These are phyloP conservation scores for Coemansia reversa DNA, from an alignment of 192 early-diverging fungal genomes.

Conservation along the genomic window DNA sequence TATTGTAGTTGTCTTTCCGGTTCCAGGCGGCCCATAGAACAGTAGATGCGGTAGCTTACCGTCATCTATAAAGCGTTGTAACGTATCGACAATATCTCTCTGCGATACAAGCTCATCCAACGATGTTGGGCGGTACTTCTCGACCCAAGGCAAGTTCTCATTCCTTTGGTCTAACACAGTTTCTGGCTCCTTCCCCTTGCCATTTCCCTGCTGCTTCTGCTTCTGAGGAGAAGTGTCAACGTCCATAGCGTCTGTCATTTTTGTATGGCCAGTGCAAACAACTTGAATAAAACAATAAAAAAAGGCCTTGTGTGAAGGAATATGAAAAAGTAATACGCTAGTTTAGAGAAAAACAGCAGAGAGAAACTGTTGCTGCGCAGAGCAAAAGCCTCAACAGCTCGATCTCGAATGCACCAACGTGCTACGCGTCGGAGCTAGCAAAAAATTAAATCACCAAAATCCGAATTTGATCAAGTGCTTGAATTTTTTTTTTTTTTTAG, in stretches of 20 bases:
- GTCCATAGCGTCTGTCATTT: conserved; percentile 52
- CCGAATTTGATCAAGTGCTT: background rate
- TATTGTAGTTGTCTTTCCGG: conserved; percentile 96
- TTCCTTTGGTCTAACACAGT: background rate
- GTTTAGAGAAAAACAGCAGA: conserved; percentile 1
- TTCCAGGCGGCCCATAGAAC: conserved; percentile 98
- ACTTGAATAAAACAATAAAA: background rate
- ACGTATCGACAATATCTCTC: conserved; percentile 85
- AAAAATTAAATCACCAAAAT: background rate
- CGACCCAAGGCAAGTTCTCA: conserved; percentile 71
- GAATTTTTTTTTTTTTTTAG: conserved; percentile 6
- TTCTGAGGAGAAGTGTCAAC: conserved; percentile 25
- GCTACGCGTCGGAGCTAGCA: background rate
- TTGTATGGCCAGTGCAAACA: background rate
- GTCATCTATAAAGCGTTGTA: conserved; percentile 89
- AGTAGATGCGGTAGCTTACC: conserved; percentile 92
- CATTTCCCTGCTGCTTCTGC: conserved; percentile 1
- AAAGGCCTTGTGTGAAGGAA: background rate
- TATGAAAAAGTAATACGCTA: background rate
- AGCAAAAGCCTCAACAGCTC: background rate
- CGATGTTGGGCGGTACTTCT: conserved; percentile 90
- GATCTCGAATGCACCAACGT: background rate
- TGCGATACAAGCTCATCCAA: conserved; percentile 95
- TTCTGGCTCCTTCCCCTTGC: conserved; percentile 51
- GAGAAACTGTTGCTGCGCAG: conserved; percentile 4